phyloP scores from a whole-genome alignment of 202 grass and related monocot genomes.

The Zoysia matrella region DNA sequence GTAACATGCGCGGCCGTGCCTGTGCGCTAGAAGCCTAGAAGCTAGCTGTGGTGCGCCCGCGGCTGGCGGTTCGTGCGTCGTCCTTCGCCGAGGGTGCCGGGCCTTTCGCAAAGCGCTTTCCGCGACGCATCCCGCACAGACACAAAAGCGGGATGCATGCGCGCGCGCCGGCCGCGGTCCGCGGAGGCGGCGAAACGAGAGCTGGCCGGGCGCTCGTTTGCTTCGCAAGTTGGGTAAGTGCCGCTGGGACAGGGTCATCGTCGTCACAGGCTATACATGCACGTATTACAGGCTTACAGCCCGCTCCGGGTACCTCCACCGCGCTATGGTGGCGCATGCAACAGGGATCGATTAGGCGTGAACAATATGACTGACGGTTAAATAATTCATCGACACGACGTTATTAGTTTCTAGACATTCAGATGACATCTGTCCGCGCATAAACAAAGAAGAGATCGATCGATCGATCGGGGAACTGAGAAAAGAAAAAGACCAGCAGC shows the following conservation, averaged over 20 bases:
- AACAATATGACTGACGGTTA: background rate
- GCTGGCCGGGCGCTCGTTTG: background rate
- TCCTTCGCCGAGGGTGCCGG: background rate
- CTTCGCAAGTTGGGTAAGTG: background rate
- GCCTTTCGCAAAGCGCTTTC: slow-evolving; percentile 48
- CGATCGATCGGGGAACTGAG: background rate
- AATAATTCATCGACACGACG: background rate
- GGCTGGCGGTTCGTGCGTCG: background rate
- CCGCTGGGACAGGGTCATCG: background rate
- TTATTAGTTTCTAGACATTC: background rate
- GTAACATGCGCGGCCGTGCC: slow-evolving; percentile 50
- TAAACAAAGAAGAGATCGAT: slow-evolving; percentile 33
- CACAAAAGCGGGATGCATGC: background rate
- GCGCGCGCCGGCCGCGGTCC: background rate
- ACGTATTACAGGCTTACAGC: background rate
- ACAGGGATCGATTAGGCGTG: background rate
- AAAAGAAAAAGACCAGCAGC: slow-evolving; percentile 39
- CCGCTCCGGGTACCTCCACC: background rate
- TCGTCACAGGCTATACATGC: no score
- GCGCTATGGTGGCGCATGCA: background rate
- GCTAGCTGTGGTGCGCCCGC: background rate
- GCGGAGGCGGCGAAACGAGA: background rate
- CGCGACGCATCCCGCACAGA: background rate
- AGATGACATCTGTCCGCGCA: slow-evolving; percentile 13
- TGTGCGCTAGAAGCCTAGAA: background rate